Percentiles rank a stretch among this genome's conserved stretches.
phyloP scores from a whole-genome alignment of 495 filamentous ascomycete species.

The Xanthoparmelia taractica region DNA sequence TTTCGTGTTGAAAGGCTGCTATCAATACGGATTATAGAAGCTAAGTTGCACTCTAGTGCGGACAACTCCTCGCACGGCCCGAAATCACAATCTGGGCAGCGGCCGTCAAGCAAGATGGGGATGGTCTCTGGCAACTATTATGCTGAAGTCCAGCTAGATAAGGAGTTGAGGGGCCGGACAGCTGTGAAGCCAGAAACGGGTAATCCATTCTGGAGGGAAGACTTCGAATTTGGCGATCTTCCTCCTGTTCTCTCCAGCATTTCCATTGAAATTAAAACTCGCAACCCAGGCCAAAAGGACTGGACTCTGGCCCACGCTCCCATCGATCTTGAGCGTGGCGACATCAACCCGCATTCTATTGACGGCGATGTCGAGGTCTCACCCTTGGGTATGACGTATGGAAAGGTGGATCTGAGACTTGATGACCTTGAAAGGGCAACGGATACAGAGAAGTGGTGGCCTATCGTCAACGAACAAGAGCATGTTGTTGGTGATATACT shows the following conservation, averaged over 20 bases:
- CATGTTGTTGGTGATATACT: conserved; percentile 79
- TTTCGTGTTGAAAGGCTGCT: conserved; percentile 60
- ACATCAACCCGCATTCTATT: conserved; percentile 37
- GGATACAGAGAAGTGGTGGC: conserved; percentile 87
- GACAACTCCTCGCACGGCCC: conserved; percentile 20
- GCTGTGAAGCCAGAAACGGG: conserved; percentile 71
- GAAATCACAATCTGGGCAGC: conserved; percentile 11
- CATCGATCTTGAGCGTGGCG: conserved; percentile 37
- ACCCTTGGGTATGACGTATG: conserved; percentile 54
- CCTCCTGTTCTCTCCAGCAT: conserved; percentile 70
- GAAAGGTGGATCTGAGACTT: conserved; percentile 75
- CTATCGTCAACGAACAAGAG: conserved; percentile 62
- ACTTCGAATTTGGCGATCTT: conserved; percentile 78
- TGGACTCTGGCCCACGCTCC: conserved; percentile 46
- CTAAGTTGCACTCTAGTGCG: conserved; percentile 38
- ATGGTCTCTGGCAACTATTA: conserved; percentile 49
- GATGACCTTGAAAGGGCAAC: conserved; percentile 72
- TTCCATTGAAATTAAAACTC: conserved; percentile 71
- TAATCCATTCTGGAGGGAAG: conserved; percentile 92
- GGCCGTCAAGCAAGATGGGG: conserved; percentile 21
- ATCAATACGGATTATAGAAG: conserved; percentile 53
- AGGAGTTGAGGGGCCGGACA: conserved; percentile 79
- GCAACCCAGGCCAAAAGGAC: conserved; percentile 46
- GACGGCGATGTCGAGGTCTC: conserved; percentile 46
- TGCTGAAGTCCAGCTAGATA: conserved; percentile 86